Conservation (phyloP, 1,284 basidiomycete species). For the Irpex rosettiformis region DNA sequence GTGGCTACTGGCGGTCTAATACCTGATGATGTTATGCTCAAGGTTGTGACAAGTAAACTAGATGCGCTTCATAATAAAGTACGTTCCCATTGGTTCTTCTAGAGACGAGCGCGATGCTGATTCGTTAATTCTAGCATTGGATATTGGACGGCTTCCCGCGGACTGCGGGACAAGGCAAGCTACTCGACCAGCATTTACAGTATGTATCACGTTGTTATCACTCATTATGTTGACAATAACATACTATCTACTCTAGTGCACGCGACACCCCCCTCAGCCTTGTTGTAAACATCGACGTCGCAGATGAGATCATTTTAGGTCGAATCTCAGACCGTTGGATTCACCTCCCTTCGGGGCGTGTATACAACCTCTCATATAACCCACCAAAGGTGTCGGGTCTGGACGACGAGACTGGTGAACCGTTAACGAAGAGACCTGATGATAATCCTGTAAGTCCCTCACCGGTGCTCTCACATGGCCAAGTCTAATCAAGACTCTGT, state of each 20-base stretch:
- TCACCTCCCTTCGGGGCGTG: slow-evolving; percentile 88
- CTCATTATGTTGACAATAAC: background rate
- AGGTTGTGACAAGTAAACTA: slow-evolving; percentile 70
- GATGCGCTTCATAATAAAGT: slow-evolving; percentile 67
- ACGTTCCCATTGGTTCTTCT: slow-evolving; percentile 15
- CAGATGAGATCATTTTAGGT: slow-evolving; percentile 85
- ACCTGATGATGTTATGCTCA: slow-evolving; percentile 76
- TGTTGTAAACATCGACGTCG: slow-evolving; percentile 89
- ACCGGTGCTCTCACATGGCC: background rate
- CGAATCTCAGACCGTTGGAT: slow-evolving; percentile 95
- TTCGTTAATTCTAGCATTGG: slow-evolving; percentile 61
- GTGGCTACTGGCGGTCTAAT: slow-evolving; percentile 74
- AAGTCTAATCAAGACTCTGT: slow-evolving; percentile 3
- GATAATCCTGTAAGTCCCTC: slow-evolving; percentile 77
- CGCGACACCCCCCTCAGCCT: slow-evolving; percentile 71
- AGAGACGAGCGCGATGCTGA: too few species aligned
- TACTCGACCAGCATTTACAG: slow-evolving; percentile 77
- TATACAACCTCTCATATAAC: slow-evolving; percentile 93
- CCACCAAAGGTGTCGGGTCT: slow-evolving; percentile 82
- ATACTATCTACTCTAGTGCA: slow-evolving; percentile 34
- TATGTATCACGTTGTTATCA: slow-evolving; percentile 29
- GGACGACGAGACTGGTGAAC: slow-evolving; percentile 93
- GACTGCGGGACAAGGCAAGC: slow-evolving; percentile 84
- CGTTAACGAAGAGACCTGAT: slow-evolving; percentile 85
- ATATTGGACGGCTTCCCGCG: slow-evolving; percentile 96